phyloP scores from a whole-genome alignment of 108 stramenopile species.

The Epithemia pelagica region DNA sequence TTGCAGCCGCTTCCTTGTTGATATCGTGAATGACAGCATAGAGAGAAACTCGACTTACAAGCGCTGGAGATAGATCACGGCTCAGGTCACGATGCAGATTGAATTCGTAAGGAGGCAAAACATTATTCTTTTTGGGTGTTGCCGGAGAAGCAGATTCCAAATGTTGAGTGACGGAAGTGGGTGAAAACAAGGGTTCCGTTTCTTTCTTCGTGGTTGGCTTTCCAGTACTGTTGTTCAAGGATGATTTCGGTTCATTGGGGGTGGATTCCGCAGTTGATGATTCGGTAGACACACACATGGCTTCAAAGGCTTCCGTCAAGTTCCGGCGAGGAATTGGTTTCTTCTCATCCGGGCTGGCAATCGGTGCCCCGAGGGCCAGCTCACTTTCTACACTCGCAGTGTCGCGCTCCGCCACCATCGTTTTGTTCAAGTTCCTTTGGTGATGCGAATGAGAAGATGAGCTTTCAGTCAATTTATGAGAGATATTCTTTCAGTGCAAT shows the following conservation, averaged over 20 bases:
- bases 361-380: background rate
- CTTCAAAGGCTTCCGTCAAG: slow-evolving; percentile 50
- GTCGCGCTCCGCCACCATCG: background rate
- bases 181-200: slow-evolving; percentile 26
- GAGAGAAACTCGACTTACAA: slow-evolving; percentile 68
- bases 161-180: slow-evolving; percentile 33
- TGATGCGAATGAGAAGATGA: too few relatives aligned
- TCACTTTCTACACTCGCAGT: background rate
- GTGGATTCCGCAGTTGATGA: slow-evolving; percentile 9
- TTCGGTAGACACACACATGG: slow-evolving; percentile 22
- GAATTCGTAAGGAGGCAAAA: slow-evolving; percentile 22
- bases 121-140: background rate
- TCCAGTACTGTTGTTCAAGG: background rate
- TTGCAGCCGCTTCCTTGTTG: slow-evolving; percentile 72
- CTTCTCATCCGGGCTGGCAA: slow-evolving; percentile 6
- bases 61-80: slow-evolving; percentile 53
- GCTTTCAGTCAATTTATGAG: too few relatives aligned
- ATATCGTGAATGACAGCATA: slow-evolving; percentile 79
- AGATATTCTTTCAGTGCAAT: too few relatives aligned
- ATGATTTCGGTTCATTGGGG: background rate
- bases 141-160: background rate
- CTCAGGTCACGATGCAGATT: slow-evolving; percentile 41
- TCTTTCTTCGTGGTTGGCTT: too few relatives aligned
- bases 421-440: too few relatives aligned
- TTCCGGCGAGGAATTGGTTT: slow-evolving; percentile 31